Conservation (phyloP, 371 early-diverging fungal species). For the Mortierella sp. region DNA sequence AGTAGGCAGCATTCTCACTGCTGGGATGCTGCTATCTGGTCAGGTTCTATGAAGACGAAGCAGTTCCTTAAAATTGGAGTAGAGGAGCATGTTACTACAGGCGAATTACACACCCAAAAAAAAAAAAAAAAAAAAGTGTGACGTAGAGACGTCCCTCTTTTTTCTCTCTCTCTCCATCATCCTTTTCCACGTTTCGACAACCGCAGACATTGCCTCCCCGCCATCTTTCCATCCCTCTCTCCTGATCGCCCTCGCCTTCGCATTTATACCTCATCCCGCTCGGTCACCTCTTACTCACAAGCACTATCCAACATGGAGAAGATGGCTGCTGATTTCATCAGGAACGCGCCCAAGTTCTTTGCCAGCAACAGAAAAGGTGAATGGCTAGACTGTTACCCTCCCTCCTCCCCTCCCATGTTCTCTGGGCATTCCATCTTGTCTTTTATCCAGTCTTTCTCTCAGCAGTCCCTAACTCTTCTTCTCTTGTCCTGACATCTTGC, state of each 20-base stretch:
- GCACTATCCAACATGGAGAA: not conserved
- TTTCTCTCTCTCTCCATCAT: too few relatives aligned
- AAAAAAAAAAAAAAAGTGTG: too few relatives aligned
- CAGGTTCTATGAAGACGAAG: too few relatives aligned
- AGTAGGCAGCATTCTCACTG: too few relatives aligned
- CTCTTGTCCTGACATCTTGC: not conserved
- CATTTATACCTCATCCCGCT: not conserved
- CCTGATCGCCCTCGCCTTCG: not conserved
- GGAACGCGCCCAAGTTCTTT: constrained; percentile 65
- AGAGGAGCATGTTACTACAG: too few relatives aligned
- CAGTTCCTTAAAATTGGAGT: too few relatives aligned
- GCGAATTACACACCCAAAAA: too few relatives aligned
- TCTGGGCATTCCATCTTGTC: not conserved
- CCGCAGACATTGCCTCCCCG: not conserved
- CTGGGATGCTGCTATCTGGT: too few relatives aligned
- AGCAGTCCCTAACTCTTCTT: not conserved
- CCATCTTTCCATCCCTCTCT: not conserved
- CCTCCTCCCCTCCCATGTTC: not conserved
- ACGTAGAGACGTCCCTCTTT: too few relatives aligned
- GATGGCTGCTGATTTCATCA: constrained; percentile 34
- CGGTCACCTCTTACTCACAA: constrained; percentile 1
- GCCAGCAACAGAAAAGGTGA: constrained; percentile 73
- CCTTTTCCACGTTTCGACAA: too few relatives aligned
- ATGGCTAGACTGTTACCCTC: not conserved
- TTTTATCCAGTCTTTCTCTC: not conserved